These are phyloP conservation scores for Pythium phragmitis DNA, from an alignment of 352 stramenopile species.

Conservation along the genomic window DNA sequence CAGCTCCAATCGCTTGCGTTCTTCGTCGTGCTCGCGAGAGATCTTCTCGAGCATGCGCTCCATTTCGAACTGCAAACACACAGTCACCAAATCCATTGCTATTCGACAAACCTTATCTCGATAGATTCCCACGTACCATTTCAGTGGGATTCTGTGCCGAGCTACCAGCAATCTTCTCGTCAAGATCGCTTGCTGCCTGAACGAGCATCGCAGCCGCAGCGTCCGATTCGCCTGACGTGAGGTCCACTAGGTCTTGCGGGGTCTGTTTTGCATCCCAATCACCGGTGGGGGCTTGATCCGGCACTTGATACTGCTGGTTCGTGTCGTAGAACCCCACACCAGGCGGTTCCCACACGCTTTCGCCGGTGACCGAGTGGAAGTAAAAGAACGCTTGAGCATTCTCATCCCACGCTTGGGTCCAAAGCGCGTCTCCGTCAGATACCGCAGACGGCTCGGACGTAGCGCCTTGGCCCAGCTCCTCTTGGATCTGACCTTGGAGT, in stretches of 20 bases:
- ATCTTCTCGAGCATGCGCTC: slow-evolving; percentile 59
- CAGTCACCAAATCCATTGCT: neutral
- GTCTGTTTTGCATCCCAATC: neutral
- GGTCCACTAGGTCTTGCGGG: neutral
- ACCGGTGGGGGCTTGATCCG: neutral
- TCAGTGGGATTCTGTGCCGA: neutral
- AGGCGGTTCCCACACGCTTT: slow-evolving; percentile 66
- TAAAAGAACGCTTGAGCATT: slow-evolving; percentile 61
- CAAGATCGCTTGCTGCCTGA: slow-evolving; percentile 3
- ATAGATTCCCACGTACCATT: slow-evolving; percentile 4
- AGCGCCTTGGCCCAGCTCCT: slow-evolving; percentile 36
- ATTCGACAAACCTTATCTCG: neutral
- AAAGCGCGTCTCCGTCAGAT: slow-evolving; percentile 39
- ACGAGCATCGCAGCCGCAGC: neutral
- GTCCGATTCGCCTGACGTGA: neutral
- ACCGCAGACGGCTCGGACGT: neutral
- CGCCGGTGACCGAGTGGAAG: slow-evolving; percentile 48
- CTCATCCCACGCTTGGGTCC: slow-evolving; percentile 71
- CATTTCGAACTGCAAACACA: slow-evolving; percentile 44
- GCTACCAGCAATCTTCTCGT: slow-evolving; percentile 6
- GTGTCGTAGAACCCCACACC: slow-evolving; percentile 57
- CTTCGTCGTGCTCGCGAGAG: slow-evolving; percentile 64
- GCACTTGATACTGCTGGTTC: slow-evolving; percentile 53
- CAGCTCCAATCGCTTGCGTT: slow-evolving; percentile 56
- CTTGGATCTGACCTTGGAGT: slow-evolving; percentile 66